A percentile compares a stretch with the other conserved stretches of the same genome.
Evolutionary conservation across 2,329 filamentous ascomycete genomes (phyloP).

Genomic region (Tolypocladium cylindrosporum): DNA sequence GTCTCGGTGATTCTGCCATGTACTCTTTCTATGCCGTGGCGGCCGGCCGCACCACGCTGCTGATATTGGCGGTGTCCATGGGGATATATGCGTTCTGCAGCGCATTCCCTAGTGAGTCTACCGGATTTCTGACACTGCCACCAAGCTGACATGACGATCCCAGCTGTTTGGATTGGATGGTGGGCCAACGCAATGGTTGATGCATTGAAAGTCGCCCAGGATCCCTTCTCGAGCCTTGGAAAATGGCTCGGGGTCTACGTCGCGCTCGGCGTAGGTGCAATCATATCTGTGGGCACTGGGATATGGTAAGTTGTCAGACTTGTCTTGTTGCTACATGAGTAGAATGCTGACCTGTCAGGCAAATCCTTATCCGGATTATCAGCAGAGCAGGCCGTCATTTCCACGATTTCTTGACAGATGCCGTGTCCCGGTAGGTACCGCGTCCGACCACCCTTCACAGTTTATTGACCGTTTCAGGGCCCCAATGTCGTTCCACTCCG

Average conservation of each 20-base stretch:
- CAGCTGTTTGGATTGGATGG: not conserved
- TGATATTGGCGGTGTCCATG: not conserved
- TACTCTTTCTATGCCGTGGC: not conserved
- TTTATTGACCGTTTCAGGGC: not conserved
- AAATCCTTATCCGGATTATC: not conserved
- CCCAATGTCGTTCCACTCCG: not conserved
- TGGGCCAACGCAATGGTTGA: not conserved
- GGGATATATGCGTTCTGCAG: not conserved
- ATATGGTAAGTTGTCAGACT: not conserved
- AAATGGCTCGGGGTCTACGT: not conserved
- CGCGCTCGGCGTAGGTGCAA: not conserved
- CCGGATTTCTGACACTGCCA: accelerated
- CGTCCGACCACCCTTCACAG: not conserved
- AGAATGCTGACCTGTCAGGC: not conserved
- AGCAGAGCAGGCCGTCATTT: not conserved
- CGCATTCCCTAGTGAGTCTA: not conserved
- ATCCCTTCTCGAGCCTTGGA: not conserved
- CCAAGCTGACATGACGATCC: not conserved
- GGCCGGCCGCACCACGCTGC: not conserved
- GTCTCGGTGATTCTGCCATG: not conserved
- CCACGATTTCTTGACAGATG: not conserved
- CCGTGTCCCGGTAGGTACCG: not conserved
- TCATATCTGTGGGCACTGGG: not conserved
- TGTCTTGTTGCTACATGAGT: not conserved
- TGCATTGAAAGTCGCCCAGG: not conserved